Percentiles rank a stretch among this genome's conserved stretches.
phyloP scores from a whole-genome alignment of 805 yeast genomes.

The Wickerhamiella parazyma region DNA sequence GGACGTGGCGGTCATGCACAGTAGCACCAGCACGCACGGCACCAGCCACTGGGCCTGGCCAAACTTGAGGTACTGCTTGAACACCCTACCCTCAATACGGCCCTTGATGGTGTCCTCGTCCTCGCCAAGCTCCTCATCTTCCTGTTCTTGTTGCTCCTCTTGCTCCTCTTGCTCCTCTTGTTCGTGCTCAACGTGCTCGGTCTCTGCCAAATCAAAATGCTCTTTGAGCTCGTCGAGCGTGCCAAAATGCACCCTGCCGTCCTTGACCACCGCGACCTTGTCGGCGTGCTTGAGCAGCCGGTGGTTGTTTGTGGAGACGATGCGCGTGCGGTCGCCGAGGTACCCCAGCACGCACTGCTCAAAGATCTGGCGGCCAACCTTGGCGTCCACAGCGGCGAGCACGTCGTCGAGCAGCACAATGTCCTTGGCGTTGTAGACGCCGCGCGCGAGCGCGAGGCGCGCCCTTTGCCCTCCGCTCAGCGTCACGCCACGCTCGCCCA shows the following conservation, averaged over 20 bases:
- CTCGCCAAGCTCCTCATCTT: neutral
- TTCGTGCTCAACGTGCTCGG: neutral
- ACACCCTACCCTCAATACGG: neutral
- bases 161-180: neutral
- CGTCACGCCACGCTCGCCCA: conserved; percentile 83
- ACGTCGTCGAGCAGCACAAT: conserved; percentile 67
- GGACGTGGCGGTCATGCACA: conserved; percentile 22
- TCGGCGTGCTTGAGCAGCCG: conserved; percentile 59
- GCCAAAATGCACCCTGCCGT: conserved; percentile 48
- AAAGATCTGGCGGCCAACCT: conserved; percentile 68
- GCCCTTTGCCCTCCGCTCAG: conserved; percentile 88
- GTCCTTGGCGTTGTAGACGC: conserved; percentile 55
- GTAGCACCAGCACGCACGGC: neutral
- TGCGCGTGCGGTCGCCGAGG: conserved; percentile 45
- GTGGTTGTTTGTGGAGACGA: conserved; percentile 76
- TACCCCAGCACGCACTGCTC: conserved; percentile 51
- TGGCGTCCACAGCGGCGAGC: conserved; percentile 75
- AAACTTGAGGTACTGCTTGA: neutral
- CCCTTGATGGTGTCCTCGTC: neutral
- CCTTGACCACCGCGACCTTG: conserved; percentile 46
- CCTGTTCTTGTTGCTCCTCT: neutral
- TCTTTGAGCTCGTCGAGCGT: conserved; percentile 37
- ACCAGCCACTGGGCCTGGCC: neutral
- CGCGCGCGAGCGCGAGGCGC: conserved; percentile 68
- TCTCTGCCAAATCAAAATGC: neutral